Evolutionary conservation across 768 basidiomycete genomes (phyloP), one percentile per base, ranked within the genome.

Genomic region (Rhodosporidiobolus sp.): DNA sequence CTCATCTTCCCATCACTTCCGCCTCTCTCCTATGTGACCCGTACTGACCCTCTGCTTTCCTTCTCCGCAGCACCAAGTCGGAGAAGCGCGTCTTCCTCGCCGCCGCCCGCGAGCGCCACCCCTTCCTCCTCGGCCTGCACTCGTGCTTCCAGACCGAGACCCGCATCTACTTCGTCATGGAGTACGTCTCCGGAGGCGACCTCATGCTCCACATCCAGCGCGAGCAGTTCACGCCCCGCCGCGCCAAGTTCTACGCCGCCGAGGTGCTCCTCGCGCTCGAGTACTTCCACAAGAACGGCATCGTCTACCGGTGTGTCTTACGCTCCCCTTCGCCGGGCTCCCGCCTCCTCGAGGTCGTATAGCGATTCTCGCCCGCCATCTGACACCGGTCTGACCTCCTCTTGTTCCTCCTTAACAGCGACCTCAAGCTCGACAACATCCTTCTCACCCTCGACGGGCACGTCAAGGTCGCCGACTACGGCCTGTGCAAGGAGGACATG

Each of bases 91-190:
- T 99, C 50, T 98, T 97, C 84, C 83, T 98, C 69, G 89, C 95
- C 22, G 95, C 96, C n/a, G 95, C 96, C 8, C 86, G 90, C 72
- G 94, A 98, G 81, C 88, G 94, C 9, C 96, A 99, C 83, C 96
- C 96, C 0, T 99, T 99, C 87, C 83, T 99, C 53, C 89, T 99
- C 74, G 92, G 90, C 20, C 85, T 99, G 52, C 96, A 98, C 80
- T 98, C 95, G 24, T 98, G 96, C 84, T 99, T 99, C 88, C 96
- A 99, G 83, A 98, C 96, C 8, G 96, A 98, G 82, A 98, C 96
- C 8, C 90, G 96, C 30, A 90, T 99, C 63, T 99, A 99, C 84
- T 98, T 99, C 80, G 96, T 98, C 55, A 98, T 99, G 96, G 96
- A 98, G 83, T 99, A 98, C 82, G 90, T 99, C 73, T 94, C 92